Evolutionary conservation across 768 basidiomycete species (phyloP).

Genomic region (Suillus lakei): DNA sequence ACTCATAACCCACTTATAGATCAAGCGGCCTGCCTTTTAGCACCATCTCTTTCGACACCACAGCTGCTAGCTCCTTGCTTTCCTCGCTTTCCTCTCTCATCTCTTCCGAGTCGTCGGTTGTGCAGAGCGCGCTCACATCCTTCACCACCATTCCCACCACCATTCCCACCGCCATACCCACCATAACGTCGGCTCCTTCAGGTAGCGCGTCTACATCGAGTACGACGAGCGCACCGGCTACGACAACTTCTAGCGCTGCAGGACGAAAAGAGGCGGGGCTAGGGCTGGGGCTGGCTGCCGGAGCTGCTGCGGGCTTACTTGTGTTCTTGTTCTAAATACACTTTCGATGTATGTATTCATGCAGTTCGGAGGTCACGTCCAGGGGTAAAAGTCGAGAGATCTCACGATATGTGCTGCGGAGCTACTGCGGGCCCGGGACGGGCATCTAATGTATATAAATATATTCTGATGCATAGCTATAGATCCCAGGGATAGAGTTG

Average conservation of each 20-base stretch:
- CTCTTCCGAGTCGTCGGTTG: conserved; percentile 28
- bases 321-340: conserved; percentile 10
- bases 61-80: conserved; percentile 20
- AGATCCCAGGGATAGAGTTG: background rate
- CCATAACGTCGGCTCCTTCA: background rate
- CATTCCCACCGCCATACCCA: background rate
- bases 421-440: background rate
- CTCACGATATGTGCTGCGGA: background rate
- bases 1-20: conserved; percentile 15
- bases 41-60: conserved; percentile 28
- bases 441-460: too few relatives aligned
- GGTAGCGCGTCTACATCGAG: background rate
- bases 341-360: background rate
- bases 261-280: background rate
- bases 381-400: background rate
- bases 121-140: conserved; percentile 12
- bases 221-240: background rate
- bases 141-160: background rate
- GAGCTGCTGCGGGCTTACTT: conserved; percentile 13
- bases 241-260: conserved; percentile 16
- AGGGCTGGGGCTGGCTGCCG: background rate
- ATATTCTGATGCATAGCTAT: background rate
- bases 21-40: conserved; percentile 26
- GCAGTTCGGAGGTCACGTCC: background rate
- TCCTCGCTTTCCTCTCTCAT: conserved; percentile 30